Percentiles rank a stretch among this genome's conserved stretches.
phyloP scores from a whole-genome alignment of 2,329 filamentous ascomycete genomes.

The Ceratocystis harringtonii region DNA sequence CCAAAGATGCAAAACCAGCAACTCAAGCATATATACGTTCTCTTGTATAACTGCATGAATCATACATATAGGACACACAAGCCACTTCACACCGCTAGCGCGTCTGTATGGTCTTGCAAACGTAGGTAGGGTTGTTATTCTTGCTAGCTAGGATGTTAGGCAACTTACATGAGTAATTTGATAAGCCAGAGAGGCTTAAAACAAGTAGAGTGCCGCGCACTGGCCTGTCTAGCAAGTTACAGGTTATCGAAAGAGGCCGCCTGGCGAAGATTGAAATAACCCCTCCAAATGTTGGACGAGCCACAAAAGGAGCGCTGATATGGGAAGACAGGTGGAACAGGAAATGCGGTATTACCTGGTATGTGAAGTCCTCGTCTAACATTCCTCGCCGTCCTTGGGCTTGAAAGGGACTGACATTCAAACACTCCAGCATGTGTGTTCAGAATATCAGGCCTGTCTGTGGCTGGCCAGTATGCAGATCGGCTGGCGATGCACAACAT shows the following conservation, averaged over 20 bases:
- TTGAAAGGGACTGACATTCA: no score
- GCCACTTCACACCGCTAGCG: constrained; percentile 1
- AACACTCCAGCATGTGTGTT: background rate
- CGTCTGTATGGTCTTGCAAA: background rate
- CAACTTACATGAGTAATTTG: background rate
- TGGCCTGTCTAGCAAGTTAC: background rate
- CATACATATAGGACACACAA: background rate
- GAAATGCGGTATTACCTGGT: background rate
- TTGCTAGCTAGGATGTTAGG: background rate
- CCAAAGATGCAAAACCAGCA: background rate
- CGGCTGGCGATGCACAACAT: background rate
- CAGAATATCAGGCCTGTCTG: background rate
- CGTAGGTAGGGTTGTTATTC: background rate
- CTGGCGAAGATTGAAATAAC: background rate
- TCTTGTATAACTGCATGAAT: background rate
- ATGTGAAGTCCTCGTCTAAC: background rate
- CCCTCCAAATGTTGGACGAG: no score
- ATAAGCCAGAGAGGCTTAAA: background rate
- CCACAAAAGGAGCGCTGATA: background rate
- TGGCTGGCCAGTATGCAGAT: background rate
- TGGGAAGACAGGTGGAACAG: background rate
- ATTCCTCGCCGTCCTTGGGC: background rate
- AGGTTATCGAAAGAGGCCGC: background rate
- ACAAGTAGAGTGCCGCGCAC: background rate
- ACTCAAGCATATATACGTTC: background rate